These are phyloP conservation scores for Priceomyces melissophilus DNA, from an alignment of 805 yeast species.

Conservation along the genomic window DNA sequence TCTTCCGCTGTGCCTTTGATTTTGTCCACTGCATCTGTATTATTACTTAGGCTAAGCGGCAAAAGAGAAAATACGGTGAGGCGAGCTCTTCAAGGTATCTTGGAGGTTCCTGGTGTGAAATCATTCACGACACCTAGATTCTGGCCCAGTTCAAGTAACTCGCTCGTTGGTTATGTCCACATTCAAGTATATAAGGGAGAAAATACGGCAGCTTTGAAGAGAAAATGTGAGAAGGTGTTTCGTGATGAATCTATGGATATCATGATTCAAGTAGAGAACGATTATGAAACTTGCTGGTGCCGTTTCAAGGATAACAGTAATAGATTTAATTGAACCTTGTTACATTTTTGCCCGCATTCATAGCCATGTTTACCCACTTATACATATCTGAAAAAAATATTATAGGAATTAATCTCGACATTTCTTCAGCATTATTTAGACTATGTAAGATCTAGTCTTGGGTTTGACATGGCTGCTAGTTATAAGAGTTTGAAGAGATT, in stretches of 20 bases:
- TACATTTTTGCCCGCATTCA: too few species aligned
- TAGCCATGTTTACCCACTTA: too few species aligned
- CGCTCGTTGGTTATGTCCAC: slow-evolving; percentile 67
- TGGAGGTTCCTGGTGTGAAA: slow-evolving; percentile 71
- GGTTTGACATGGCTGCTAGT: too few species aligned
- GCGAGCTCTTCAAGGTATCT: slow-evolving; percentile 62
- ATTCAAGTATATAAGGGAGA: slow-evolving; percentile 70
- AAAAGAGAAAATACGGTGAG: slow-evolving; percentile 62
- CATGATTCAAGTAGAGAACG: slow-evolving; percentile 69
- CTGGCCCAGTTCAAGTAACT: slow-evolving; percentile 60
- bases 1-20: slow-evolving; percentile 81
- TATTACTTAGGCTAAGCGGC: slow-evolving; percentile 59
- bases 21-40: slow-evolving; percentile 71
- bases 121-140: slow-evolving; percentile 88
- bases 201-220: slow-evolving; percentile 56
- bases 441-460: too few species aligned
- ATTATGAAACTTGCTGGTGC: slow-evolving; percentile 69
- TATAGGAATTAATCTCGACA: too few species aligned
- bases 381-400: too few species aligned
- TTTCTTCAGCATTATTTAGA: too few species aligned
- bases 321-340: too few species aligned
- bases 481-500: not conserved
- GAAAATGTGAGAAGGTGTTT: slow-evolving; percentile 56
- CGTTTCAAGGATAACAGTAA: slow-evolving; percentile 16
- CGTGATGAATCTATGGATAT: slow-evolving; percentile 45